Evolutionary conservation across 495 filamentous ascomycete species (phyloP).

Genomic region (Aspergillus bridgeri): DNA sequence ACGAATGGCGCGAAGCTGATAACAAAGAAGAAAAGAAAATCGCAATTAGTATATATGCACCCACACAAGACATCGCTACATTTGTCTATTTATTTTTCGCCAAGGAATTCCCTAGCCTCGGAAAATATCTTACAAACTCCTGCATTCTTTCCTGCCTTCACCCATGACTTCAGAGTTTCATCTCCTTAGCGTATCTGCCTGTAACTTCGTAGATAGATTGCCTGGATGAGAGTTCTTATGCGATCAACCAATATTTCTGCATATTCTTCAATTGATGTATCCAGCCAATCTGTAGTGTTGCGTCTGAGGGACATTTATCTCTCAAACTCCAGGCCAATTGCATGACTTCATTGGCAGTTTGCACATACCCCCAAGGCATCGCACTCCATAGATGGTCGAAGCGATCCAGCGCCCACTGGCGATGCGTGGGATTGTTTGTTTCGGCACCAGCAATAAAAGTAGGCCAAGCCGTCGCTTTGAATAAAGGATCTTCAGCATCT

Average conservation of each 20-base stretch:
- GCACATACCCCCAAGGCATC: constrained; percentile 9
- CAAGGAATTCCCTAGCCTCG: too few species aligned
- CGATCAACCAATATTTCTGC: constrained; percentile 2
- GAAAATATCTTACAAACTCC: too few species aligned
- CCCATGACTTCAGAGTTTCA: too few species aligned
- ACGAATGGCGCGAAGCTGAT: too few species aligned
- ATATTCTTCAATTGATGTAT: background rate
- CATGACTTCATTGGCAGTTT: constrained; percentile 11
- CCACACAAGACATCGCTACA: too few species aligned
- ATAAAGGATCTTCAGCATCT: background rate
- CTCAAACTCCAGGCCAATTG: constrained; percentile 3
- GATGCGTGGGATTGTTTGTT: constrained; percentile 1
- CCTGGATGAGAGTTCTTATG: background rate
- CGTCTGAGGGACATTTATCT: background rate
- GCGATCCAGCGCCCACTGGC: constrained; percentile 8
- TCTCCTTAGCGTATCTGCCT: too few species aligned
- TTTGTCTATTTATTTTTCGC: too few species aligned
- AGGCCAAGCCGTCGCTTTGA: constrained; percentile 9
- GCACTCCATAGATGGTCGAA: constrained; percentile 1
- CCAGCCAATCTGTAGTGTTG: background rate
- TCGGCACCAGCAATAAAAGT: constrained; percentile 12
- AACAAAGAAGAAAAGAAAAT: too few species aligned
- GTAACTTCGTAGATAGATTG: too few species aligned
- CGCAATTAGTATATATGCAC: too few species aligned
- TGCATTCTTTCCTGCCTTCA: too few species aligned